Percentiles rank a stretch among this genome's conserved stretches.
Evolutionary conservation across 192 early-diverging fungal genomes (phyloP).

Genomic region (Thoreauomyces humboldtii): DNA sequence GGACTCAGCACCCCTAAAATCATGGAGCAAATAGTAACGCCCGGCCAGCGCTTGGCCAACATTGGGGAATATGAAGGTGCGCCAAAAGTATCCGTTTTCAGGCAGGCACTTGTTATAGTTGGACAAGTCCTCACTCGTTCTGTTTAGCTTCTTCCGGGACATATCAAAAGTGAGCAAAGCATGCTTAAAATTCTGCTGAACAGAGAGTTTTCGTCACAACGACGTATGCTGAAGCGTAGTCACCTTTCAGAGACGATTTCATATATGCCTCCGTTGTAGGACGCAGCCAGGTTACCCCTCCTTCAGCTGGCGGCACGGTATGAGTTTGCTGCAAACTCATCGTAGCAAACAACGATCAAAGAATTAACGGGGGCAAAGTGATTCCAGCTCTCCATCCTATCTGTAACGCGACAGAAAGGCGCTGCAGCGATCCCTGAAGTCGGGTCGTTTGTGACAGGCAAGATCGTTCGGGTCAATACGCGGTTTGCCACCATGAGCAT

Average conservation of each 20-base stretch:
- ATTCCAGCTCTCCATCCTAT: neutral
- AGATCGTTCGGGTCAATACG: constrained; percentile 86
- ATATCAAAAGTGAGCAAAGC: constrained; percentile 19
- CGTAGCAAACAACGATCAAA: neutral
- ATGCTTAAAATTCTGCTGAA: neutral
- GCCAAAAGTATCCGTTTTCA: neutral
- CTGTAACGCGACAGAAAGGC: constrained; percentile 35
- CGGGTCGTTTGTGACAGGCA: constrained; percentile 65
- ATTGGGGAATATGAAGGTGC: constrained; percentile 20
- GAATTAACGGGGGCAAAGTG: constrained; percentile 2
- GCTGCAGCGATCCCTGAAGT: constrained; percentile 57
- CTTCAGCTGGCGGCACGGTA: neutral
- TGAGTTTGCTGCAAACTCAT: neutral
- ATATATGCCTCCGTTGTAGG: constrained; percentile 37
- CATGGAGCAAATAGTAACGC: constrained; percentile 27
- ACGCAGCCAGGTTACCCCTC: constrained; percentile 10
- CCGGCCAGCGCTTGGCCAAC: constrained; percentile 27
- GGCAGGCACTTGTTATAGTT: neutral
- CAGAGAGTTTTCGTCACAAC: neutral
- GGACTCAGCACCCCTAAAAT: too few species aligned
- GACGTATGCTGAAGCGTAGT: neutral
- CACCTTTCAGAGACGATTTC: constrained; percentile 23
- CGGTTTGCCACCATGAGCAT: constrained; percentile 84
- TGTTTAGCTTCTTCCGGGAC: constrained; percentile 26
- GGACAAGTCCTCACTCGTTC: neutral